Base-by-base conservation (phyloP, 2,329 filamentous ascomycete genomes). In the Botryotinia convoluta region DNA sequence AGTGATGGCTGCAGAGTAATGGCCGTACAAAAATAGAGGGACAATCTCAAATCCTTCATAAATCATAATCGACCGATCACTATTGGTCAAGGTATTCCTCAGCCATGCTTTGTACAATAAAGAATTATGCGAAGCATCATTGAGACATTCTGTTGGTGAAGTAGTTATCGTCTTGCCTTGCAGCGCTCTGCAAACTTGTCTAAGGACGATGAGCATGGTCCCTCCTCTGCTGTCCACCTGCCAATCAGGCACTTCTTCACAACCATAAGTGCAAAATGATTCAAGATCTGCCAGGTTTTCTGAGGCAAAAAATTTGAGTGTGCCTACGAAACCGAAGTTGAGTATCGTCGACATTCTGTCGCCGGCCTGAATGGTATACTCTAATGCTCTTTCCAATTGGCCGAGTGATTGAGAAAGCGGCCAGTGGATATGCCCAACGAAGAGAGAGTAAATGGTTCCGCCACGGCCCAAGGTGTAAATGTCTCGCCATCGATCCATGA, bases 171-270 rank as follows among this genome's bases (percentile, higher is more conserved):
- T 95, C 81, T 94, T 95, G 71, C 93, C 93, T 80, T 94, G 91
- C 32, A 95, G 82, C 35, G 93, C 91, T 67, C 91, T 88, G 69
- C 87, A 88, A 37, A 88, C 86, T 79, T 95, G 92, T 68, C 91
- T 84, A 5, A 91, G 85, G 4, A 88, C 86, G 74, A 92, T 88
- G 10, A 95, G 83, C 69, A 94, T 84, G 0, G 89, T 89, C 3
- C 93, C 93, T 26, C 93, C 93, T 73, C 92, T 86, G 1, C 91
- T 87, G 77, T 94, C 92, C 62, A 86, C 84, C 64, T 90, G 85
- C 92, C 92, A 95, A 68, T 91, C 89, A 1, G 89, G 88, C 73
- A 93, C 88, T 75, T 94, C 92, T 74, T 94, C 88, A 74, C 90
- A 91, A n/a, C 90, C 87, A 74, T 91, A 93, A 65, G 89, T 87